Evolutionary conservation across 2,329 filamentous ascomycete species (phyloP).

Genomic region (Penicillium sp.): DNA sequence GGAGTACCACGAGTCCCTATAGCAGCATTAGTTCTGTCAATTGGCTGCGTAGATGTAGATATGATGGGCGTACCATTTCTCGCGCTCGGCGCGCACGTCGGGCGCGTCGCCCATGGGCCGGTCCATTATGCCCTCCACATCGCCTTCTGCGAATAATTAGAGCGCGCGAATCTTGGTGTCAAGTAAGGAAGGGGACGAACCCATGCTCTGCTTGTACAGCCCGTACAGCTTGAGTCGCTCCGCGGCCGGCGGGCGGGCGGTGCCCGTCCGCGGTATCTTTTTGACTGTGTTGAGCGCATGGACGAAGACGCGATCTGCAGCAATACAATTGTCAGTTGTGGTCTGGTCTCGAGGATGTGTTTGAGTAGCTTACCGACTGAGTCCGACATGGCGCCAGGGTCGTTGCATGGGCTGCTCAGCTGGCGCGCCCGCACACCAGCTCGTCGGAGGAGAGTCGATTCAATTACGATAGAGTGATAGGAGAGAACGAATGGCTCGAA

Average conservation of each 20-base stretch:
- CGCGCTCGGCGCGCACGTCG: constrained; percentile 52
- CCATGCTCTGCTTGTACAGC: constrained; percentile 97
- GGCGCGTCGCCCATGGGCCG: constrained; percentile 59
- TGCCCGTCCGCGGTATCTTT: constrained; percentile 91
- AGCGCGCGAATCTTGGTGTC: too few species aligned
- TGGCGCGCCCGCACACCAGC: constrained; percentile 16
- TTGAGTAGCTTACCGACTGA: constrained; percentile 45
- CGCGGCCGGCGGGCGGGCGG: constrained; percentile 76
- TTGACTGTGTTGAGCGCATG: constrained; percentile 99
- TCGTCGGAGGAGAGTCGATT: too few species aligned
- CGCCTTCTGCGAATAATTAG: constrained; percentile 61
- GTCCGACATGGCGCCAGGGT: constrained; percentile 40
- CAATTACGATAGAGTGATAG: neutral
- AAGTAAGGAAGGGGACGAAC: too few species aligned
- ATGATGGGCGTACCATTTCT: constrained; percentile 64
- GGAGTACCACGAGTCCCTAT: constrained; percentile 86
- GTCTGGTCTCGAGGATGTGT: too few species aligned
- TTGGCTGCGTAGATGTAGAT: too few species aligned
- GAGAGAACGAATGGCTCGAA: neutral
- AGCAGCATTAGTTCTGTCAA: neutral
- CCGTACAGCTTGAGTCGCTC: constrained; percentile 93
- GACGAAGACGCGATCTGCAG: constrained; percentile 89
- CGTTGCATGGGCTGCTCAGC: constrained; percentile 32
- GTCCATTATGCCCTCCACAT: constrained; percentile 91
- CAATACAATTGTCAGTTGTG: neutral